Evolutionary conservation across 805 yeast genomes (phyloP).

Genomic region (Ogataea polymorpha): DNA sequence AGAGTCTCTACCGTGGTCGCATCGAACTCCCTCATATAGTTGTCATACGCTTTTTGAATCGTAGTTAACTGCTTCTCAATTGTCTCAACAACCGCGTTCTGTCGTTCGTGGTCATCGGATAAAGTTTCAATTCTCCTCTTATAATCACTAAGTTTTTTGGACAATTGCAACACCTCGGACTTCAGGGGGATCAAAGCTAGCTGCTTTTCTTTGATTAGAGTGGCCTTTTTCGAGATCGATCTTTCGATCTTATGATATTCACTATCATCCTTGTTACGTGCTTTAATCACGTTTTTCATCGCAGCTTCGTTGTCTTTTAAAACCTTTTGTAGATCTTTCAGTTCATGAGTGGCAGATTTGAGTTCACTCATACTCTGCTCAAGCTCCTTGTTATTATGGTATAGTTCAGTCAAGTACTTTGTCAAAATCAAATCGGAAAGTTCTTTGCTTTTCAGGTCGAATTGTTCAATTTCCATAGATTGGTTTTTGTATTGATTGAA

Average conservation of each 20-base stretch:
- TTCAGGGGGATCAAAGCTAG: conserved; percentile 58
- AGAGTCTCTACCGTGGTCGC: conserved; percentile 26
- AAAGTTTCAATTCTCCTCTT: conserved; percentile 50
- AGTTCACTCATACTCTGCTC: conserved; percentile 28
- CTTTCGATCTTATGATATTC: conserved; percentile 40
- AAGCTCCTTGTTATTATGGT: conserved; percentile 50
- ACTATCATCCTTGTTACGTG: conserved; percentile 46
- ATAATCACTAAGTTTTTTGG: conserved; percentile 44
- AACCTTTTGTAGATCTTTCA: conserved; percentile 11
- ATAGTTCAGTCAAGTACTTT: conserved; percentile 61
- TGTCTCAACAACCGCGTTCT: conserved; percentile 39
- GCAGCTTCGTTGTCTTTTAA: conserved; percentile 30
- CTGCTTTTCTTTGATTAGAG: conserved; percentile 42
- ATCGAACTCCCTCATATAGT: conserved; percentile 18
- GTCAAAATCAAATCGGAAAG: conserved; percentile 44
- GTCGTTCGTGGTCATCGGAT: conserved; percentile 49
- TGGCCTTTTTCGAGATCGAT: conserved; percentile 35
- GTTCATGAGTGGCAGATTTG: conserved; percentile 26
- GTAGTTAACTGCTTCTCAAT: conserved; percentile 46
- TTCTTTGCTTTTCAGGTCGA: conserved; percentile 51
- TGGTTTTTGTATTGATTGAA: conserved; percentile 76
- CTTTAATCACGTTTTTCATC: conserved; percentile 30
- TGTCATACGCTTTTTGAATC: conserved; percentile 23
- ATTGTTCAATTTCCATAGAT: conserved; percentile 65
- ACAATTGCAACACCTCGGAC: conserved; percentile 49